Evolutionary conservation across 495 filamentous ascomycete genomes (phyloP).

Genomic region (Bombardia bombarda): DNA sequence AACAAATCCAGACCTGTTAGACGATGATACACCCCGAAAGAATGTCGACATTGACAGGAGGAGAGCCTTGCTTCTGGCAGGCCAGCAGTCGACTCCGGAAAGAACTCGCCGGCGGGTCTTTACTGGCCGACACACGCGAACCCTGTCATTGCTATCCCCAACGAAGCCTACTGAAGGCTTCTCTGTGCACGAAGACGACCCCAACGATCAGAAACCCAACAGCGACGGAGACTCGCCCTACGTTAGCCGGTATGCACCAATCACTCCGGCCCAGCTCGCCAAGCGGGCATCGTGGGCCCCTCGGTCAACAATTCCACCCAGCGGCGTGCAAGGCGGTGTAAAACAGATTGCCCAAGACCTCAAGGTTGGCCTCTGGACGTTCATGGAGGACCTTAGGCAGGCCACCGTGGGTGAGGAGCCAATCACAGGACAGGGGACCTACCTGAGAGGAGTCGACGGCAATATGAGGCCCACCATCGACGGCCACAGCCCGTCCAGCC

Average conservation of each 20-base stretch:
- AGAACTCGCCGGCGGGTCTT: constrained; percentile 40
- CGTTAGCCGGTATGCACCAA: constrained; percentile 11
- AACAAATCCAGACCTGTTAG: constrained; percentile 15
- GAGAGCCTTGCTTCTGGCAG: constrained; percentile 54
- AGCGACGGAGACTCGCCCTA: constrained; percentile 10
- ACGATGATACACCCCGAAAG: constrained; percentile 31
- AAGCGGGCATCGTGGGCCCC: constrained; percentile 44
- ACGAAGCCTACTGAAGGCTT: constrained; percentile 23
- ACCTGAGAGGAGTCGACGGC: constrained; percentile 24
- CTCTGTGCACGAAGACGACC: constrained; percentile 19
- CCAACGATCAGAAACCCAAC: constrained; percentile 7
- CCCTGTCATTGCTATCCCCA: constrained; percentile 80
- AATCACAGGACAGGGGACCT: constrained; percentile 47
- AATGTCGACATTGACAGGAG: constrained; percentile 51
- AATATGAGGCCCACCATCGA: constrained; percentile 32
- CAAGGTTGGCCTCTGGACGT: constrained; percentile 88
- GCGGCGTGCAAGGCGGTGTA: constrained; percentile 30
- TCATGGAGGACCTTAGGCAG: constrained; percentile 90
- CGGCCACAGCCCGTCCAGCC: constrained; percentile 13
- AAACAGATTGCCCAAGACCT: constrained; percentile 90
- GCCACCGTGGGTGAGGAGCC: constrained; percentile 92
- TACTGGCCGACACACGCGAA: constrained; percentile 56
- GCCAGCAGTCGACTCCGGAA: constrained; percentile 31
- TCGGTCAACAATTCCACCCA: constrained; percentile 26
- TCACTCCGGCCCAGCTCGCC: constrained; percentile 14